Base-by-base conservation (phyloP, 768 basidiomycete genomes). In the Mrakia gelida region DNA sequence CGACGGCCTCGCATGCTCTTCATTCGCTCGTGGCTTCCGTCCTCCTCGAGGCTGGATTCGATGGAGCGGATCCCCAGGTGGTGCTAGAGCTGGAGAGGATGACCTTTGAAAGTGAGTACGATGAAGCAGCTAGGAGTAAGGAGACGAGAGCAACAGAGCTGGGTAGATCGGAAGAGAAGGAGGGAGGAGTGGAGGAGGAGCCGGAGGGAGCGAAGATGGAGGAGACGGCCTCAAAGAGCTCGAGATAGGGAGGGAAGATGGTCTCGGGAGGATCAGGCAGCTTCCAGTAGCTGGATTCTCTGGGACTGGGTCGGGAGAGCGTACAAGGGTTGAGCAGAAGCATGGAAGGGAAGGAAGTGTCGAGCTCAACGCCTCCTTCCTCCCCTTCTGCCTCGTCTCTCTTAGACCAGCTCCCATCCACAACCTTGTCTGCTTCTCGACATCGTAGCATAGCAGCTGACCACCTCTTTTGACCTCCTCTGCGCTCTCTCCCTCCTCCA, bases 1-100 rank as follows among this genome's bases (percentile, higher is more conserved):
- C 54, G 11, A 49, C 32, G 32, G 73, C 73, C 6, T 73, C 73
- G 26, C 73, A 41, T 61, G 52, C 73, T 43, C 54, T 73, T 28
- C 73, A 73, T 21, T 73, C 28, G 28, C 73, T 73, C 52, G 61
- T 73, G 0, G 73, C 73, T 7, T 73, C 73, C 1, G 73, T 73
- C 30, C 73, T 73, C 15, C 49, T 34, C n/a, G 56, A 73, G 8
- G 41, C 73, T 10, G 73, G 73, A 34, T 73, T 73, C 54, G 56
- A 73, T n/a, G 73, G 56, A 61, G 73, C 73, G 15, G 52, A 73
- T 32, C 30, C 73, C 3, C 52, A 43, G 32, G 73, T 61, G 9
- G 61, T 73, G 30, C 54, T 73, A 13, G 73, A 73, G 32, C 26
- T 73, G 18, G 73, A 73, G 54, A 43, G 61, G 23, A 56, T 73